Conservation (phyloP, 202 grass and related monocot genomes). For the Dendrocalamus latiflorus region DNA sequence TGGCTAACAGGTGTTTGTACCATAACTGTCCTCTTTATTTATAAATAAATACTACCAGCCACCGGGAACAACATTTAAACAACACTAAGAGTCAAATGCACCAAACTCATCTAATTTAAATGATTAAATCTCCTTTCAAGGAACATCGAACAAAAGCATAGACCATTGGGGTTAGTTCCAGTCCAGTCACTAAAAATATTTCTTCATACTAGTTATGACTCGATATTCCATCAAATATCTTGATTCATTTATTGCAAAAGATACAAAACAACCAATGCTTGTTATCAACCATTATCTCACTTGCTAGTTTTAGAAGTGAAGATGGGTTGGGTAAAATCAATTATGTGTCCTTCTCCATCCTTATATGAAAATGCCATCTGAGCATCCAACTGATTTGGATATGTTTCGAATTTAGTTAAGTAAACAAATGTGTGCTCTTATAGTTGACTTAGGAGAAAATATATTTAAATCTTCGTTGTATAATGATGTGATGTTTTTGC, state of each 20-base stretch:
- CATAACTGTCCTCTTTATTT: not conserved
- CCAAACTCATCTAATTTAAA: not conserved
- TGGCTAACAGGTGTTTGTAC: not conserved
- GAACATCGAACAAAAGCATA: not conserved
- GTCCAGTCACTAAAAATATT: not conserved
- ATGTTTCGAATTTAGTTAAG: not conserved
- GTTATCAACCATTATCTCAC: not conserved
- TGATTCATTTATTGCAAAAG: not conserved
- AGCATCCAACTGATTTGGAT: not conserved
- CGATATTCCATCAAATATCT: not conserved
- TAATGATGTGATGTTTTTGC: not conserved
- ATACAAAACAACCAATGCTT: not conserved
- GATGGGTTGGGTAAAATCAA: not conserved
- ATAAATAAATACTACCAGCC: not conserved
- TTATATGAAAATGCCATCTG: not conserved
- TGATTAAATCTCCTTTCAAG: not conserved
- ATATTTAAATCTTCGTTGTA: no score
- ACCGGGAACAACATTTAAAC: not conserved
- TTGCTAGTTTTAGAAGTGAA: not conserved
- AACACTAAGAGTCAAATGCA: not conserved
- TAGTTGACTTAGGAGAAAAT: not conserved
- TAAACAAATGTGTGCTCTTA: not conserved
- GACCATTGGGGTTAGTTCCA: not conserved
- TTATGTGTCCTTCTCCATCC: not conserved
- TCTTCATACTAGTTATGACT: slow-evolving; percentile 2